Base-by-base conservation (phyloP, 2,329 filamentous ascomycete genomes). In the Septoria petroselini region DNA sequence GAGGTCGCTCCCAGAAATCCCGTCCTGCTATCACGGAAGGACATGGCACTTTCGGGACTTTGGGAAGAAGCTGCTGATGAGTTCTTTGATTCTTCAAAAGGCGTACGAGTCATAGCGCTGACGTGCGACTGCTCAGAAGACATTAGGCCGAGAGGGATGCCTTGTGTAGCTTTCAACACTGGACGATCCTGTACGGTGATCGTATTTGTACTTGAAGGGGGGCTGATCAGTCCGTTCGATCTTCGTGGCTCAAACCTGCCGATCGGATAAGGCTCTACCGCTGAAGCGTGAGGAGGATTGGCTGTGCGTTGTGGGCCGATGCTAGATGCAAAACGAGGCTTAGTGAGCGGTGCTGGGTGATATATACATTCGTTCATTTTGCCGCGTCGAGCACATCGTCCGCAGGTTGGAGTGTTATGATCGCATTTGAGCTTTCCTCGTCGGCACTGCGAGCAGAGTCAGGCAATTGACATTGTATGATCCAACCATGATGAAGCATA, bases 401-500 rank as follows among this genome's bases (percentile, higher is more conserved):
- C 64, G 53, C 66, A 68, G 1, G 61, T 60, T 5, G 66, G 66
- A 41, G 48, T 57, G 33, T 38, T 55, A 39, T 68, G 66, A 45
- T 67, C 66, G 37, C 66, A 68, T 21, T 62, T 59, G n/a, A 68
- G 55, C 47, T 68, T 68, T 21, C 64, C 64, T 41, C 58, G 59
- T 45, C 64, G 53, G 52, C 64, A 66, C 58, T 64, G 35, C n/a
- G n/a, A n/a, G n/a, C 6, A 34, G 12, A 17, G 3, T 18, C 4
- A 27, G 11, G n/a, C 1, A 29, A 15, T 35, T 52, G 33, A 41
- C 18, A 34, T 3, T 12, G 37, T 31, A 8, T 5, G 12, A 18
- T 9, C 14, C 21, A 14, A 29, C 17, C 30, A 35, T 29, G 41
- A 19, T 21, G 29, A 38, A 17, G 52, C 61, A 33, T 56, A 65